These are phyloP conservation scores for Penicillium brevicompactum DNA, from an alignment of 2,329 filamentous ascomycete species.

Conservation along the genomic window DNA sequence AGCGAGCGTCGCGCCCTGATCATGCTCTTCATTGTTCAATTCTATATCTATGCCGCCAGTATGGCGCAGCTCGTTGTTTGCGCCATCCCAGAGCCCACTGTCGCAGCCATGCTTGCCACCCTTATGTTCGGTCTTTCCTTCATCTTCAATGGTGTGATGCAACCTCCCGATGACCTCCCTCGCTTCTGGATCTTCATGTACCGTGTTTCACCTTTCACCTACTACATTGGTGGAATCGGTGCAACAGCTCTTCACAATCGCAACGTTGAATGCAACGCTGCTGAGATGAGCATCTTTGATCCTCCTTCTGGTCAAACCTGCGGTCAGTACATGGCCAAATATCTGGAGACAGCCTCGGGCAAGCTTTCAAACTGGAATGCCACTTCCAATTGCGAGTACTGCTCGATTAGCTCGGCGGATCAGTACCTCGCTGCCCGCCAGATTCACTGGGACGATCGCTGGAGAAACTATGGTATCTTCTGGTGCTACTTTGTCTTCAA, in stretches of 20 bases:
- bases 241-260: conserved; percentile 69
- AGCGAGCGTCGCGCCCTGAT: conserved; percentile 18
- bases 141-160: conserved; percentile 55
- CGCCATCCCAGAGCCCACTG: conserved; percentile 14
- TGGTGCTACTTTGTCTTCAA: conserved; percentile 64
- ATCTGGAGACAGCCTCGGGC: conserved; percentile 53
- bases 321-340: conserved; percentile 57
- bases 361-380: conserved; percentile 54
- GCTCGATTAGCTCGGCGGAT: conserved; percentile 34
- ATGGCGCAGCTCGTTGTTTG: conserved; percentile 19
- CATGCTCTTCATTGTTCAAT: conserved; percentile 25
- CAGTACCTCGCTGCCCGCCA: conserved; percentile 46
- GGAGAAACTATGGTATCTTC: conserved; percentile 68
- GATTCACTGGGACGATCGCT: conserved; percentile 59
- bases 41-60: conserved; percentile 20
- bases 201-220: conserved; percentile 60
- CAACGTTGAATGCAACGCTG: conserved; percentile 64
- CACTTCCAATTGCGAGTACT: conserved; percentile 55
- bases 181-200: conserved; percentile 64
- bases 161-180: conserved; percentile 66
- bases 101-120: conserved; percentile 19
- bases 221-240: conserved; percentile 61
- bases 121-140: conserved; percentile 22
- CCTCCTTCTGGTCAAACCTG: conserved; percentile 62
- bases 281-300: conserved; percentile 68